phyloP scores from a whole-genome alignment of 306 rosid genomes.

The Pyrus betulifolia region DNA sequence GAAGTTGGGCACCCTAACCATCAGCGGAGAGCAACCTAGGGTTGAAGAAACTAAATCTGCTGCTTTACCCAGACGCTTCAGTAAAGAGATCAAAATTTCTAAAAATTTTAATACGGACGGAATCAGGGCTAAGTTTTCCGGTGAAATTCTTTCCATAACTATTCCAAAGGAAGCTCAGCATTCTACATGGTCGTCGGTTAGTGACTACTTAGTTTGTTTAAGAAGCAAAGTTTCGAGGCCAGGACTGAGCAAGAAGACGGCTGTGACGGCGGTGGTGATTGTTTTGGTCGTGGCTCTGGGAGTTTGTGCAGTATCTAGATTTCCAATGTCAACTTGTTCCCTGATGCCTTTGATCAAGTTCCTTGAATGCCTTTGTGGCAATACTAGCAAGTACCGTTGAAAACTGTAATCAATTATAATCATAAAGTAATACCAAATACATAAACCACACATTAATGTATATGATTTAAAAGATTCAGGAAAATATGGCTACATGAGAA shows the following conservation, averaged over 20 bases:
- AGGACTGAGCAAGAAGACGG: neutral
- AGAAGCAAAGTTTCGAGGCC: neutral
- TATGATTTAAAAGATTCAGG: too few relatives aligned
- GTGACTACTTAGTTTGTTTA: neutral
- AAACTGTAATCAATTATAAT: too few relatives aligned
- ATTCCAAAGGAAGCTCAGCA: slow-evolving; percentile 8
- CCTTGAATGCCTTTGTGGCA: neutral
- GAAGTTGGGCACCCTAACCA: neutral
- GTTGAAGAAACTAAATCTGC: neutral
- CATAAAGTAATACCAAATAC: too few relatives aligned
- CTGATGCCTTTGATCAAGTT: neutral
- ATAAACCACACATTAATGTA: too few relatives aligned
- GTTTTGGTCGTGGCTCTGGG: neutral
- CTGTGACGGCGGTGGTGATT: neutral
- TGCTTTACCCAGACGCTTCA: slow-evolving; percentile 15
- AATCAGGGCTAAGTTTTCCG: slow-evolving; percentile 26
- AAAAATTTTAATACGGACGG: neutral
- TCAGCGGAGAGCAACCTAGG: slow-evolving; percentile 19
- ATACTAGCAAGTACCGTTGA: neutral
- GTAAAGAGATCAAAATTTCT: slow-evolving; percentile 16
- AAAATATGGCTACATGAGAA: too few relatives aligned
- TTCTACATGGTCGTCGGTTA: neutral
- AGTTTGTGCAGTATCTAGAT: neutral
- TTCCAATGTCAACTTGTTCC: too few relatives aligned
- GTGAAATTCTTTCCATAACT: slow-evolving; percentile 16